Percentiles rank a stretch among this genome's conserved stretches.
Evolutionary conservation across 108 stramenopile species (phyloP).

Genomic region (Aurantiochytrium sp.): DNA sequence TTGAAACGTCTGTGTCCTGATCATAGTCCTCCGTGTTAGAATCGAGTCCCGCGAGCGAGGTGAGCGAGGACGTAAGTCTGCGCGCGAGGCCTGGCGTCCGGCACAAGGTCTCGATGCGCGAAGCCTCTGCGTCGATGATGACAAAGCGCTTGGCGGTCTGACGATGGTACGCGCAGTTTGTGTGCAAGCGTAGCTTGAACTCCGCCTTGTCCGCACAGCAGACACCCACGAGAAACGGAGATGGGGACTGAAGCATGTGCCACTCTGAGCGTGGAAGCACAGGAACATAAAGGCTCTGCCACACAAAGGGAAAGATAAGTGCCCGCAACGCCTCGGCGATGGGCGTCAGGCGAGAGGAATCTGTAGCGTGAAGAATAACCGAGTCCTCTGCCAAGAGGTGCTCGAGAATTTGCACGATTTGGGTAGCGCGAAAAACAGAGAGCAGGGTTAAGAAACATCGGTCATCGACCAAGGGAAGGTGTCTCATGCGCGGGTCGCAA

Average conservation of each 20-base stretch:
- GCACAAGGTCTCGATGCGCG: neutral
- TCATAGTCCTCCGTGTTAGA: neutral
- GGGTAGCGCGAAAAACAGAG: neutral
- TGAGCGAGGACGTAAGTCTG: neutral
- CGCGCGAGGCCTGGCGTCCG: neutral
- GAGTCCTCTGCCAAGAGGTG: neutral
- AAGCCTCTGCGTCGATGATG: neutral
- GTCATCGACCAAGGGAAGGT: neutral
- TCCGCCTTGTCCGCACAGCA: neutral
- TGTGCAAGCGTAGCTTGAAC: neutral
- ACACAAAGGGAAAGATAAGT: neutral
- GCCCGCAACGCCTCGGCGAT: neutral
- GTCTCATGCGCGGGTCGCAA: neutral
- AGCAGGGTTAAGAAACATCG: neutral
- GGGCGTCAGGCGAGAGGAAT: neutral
- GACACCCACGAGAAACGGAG: neutral
- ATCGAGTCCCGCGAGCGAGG: neutral
- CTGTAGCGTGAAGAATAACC: neutral
- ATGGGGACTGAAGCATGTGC: neutral
- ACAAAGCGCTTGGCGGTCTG: neutral
- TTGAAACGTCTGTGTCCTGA: neutral
- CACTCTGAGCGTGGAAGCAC: neutral
- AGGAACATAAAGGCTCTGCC: neutral
- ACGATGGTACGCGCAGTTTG: neutral
- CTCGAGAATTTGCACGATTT: neutral